Evolutionary conservation across 2,329 filamentous ascomycete species (phyloP).

Genomic region (Botryosphaeria dothidea): DNA sequence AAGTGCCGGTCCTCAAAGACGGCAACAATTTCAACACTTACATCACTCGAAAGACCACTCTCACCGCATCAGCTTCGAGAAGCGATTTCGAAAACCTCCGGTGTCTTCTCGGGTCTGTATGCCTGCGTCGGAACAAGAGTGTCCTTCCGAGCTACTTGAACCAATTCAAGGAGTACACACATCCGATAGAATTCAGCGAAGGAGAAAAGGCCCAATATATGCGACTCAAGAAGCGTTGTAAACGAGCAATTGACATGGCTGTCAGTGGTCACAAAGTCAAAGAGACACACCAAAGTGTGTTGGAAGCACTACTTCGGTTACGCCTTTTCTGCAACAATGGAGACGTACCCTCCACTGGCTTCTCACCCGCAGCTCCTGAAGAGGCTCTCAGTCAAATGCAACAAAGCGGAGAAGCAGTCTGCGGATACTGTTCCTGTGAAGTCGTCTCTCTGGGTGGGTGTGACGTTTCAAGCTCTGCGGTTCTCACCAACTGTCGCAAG

Average conservation of each 20-base stretch:
- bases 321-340: conserved; percentile 26
- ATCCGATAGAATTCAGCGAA: conserved; percentile 17
- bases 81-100: conserved; percentile 9
- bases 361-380: background rate
- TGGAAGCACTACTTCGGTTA: conserved; percentile 20
- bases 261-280: background rate
- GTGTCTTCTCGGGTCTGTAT: conserved; percentile 19
- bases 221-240: conserved; percentile 17
- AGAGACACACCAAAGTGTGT: background rate
- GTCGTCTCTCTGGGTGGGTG: background rate
- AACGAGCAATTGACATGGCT: conserved; percentile 6
- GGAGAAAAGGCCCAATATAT: conserved; percentile 15
- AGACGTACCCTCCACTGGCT: background rate
- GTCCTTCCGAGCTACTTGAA: conserved; percentile 2
- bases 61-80: background rate
- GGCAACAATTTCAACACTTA: conserved; percentile 16
- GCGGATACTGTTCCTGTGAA: background rate
- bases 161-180: background rate
- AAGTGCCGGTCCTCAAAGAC: conserved; percentile 24
- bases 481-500: background rate
- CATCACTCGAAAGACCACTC: conserved; percentile 7
- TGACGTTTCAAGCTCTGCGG: background rate
- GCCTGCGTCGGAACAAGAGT: conserved; percentile 21
- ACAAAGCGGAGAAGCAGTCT: background rate
- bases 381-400: background rate